Conservation (phyloP, 129 eudicot species). For the Tanacetum coccineum region DNA sequence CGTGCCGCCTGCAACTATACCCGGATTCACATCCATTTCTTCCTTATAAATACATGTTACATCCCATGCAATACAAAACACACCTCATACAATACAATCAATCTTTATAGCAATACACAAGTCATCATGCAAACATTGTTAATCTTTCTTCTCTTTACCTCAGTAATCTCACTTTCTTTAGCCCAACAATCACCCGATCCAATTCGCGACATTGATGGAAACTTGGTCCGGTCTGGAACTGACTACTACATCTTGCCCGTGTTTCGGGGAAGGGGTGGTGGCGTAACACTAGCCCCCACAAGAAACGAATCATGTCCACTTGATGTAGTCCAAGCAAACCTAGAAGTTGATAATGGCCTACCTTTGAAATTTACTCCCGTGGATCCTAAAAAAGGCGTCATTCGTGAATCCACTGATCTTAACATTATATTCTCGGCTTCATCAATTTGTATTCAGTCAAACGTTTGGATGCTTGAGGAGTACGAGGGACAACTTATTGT, state of each 20-base stretch:
- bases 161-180: constrained; percentile 23
- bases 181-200: constrained; percentile 32
- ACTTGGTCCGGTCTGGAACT: constrained; percentile 32
- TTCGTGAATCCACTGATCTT: constrained; percentile 49
- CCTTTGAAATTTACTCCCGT: constrained; percentile 43
- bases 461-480: constrained; percentile 43
- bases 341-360: constrained; percentile 33
- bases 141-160: constrained; percentile 25
- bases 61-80: background rate
- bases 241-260: constrained; percentile 56
- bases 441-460: constrained; percentile 37
- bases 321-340: constrained; percentile 42
- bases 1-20: constrained; percentile 17
- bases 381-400: constrained; percentile 39
- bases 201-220: constrained; percentile 50
- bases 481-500: constrained; percentile 32
- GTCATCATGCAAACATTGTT: constrained; percentile 29
- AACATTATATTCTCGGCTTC: constrained; percentile 39
- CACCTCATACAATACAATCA: constrained; percentile 2
- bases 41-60: constrained; percentile 20
- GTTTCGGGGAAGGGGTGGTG: constrained; percentile 59
- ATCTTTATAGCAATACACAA: background rate
- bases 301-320: constrained; percentile 46
- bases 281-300: constrained; percentile 33
- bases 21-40: background rate